These are phyloP conservation scores for Hydnomerulius pinastri DNA, from an alignment of 768 basidiomycete species.

Conservation along the genomic window DNA sequence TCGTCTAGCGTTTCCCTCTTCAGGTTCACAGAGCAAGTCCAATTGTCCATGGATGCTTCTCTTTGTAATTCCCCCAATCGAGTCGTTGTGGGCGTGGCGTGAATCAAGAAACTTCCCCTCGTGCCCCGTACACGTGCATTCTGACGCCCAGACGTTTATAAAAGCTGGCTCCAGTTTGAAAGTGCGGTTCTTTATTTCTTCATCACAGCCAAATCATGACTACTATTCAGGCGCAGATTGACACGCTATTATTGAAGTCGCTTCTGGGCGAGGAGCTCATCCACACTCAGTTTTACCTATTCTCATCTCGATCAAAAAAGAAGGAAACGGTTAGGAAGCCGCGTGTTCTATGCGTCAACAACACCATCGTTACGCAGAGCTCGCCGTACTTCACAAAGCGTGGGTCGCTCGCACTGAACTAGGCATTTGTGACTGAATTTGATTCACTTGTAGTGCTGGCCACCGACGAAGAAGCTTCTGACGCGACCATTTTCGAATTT, in stretches of 20 bases:
- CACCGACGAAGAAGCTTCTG: neutral
- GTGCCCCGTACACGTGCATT: neutral
- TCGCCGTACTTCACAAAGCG: constrained; percentile 19
- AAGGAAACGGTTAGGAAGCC: constrained; percentile 9
- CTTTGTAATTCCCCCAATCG: no score
- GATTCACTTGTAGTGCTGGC: neutral
- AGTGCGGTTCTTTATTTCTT: neutral
- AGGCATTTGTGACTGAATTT: neutral
- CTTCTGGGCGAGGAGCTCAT: constrained; percentile 13
- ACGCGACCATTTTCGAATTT: constrained; percentile 7
- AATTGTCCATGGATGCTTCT: no score
- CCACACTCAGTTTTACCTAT: constrained; percentile 23
- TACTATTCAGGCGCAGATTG: constrained; percentile 6
- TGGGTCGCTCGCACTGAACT: constrained; percentile 6
- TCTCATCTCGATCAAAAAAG: constrained; percentile 13
- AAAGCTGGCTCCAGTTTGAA: neutral
- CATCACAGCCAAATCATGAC: constrained; percentile 4
- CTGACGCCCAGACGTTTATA: neutral
- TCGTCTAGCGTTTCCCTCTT: no score
- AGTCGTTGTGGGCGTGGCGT: no score
- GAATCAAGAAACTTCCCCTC: neutral
- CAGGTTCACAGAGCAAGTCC: no score
- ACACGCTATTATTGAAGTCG: constrained; percentile 5
- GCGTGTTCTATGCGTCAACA: constrained; percentile 16
- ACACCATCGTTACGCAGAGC: constrained; percentile 6